phyloP scores from a whole-genome alignment of 2,329 filamentous ascomycete genomes.

The Scytalidium sp. region DNA sequence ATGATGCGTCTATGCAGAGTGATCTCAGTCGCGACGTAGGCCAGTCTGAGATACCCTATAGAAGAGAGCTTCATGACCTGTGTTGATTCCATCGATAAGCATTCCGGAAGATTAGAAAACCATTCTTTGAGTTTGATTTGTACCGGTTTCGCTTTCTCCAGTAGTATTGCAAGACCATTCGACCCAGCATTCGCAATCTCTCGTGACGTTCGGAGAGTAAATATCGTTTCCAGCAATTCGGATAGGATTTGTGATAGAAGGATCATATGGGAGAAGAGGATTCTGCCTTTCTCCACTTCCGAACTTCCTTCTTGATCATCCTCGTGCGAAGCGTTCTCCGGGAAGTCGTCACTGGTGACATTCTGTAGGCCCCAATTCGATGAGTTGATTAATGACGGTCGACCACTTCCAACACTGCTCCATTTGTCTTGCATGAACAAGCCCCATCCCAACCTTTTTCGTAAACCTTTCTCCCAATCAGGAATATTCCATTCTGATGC shows the following conservation, averaged over 20 bases:
- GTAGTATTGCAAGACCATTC: conserved; percentile 27
- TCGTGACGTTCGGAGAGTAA: conserved; percentile 30
- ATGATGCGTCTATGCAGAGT: conserved; percentile 48
- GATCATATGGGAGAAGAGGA: conserved; percentile 49
- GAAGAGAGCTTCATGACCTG: conserved; percentile 39
- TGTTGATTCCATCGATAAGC: conserved; percentile 41
- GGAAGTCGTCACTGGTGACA: conserved; percentile 42
- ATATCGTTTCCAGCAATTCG: conserved; percentile 48
- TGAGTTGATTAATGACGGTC: conserved; percentile 51
- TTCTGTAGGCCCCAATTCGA: conserved; percentile 53
- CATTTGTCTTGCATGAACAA: conserved; percentile 65
- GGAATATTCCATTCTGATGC: conserved; percentile 61
- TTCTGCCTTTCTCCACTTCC: conserved; percentile 41
- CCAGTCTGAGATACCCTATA: conserved; percentile 44
- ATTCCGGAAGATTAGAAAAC: conserved; percentile 43
- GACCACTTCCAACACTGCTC: conserved; percentile 54
- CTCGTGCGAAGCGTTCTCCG: conserved; percentile 25
- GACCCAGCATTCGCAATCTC: conserved; percentile 19
- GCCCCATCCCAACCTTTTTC: conserved; percentile 61
- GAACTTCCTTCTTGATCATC: conserved; percentile 32
- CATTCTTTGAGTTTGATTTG: conserved; percentile 46
- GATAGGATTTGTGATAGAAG: conserved; percentile 47
- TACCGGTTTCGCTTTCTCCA: conserved; percentile 45
- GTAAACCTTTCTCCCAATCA: conserved; percentile 58
- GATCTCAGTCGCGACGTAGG: conserved; percentile 49